These are phyloP conservation scores for Tuber calosporum DNA, from an alignment of 495 filamentous ascomycete genomes.

Conservation along the genomic window DNA sequence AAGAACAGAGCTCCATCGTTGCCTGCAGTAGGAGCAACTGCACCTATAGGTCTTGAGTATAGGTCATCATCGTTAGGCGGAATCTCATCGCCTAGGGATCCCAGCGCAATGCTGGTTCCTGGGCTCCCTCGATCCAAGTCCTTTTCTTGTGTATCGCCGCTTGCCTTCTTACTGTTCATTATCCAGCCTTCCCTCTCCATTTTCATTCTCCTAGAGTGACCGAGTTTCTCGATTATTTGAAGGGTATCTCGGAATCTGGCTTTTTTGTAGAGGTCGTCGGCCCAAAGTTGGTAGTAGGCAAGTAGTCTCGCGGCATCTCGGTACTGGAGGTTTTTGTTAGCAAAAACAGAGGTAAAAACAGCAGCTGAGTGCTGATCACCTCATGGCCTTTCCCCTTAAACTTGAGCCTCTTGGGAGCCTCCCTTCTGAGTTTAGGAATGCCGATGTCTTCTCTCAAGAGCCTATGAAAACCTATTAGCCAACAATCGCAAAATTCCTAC, in stretches of 20 bases:
- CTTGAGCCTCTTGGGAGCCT: constrained; percentile 62
- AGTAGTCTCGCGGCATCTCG: constrained; percentile 74
- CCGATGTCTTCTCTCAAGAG: constrained; percentile 66
- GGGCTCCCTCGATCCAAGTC: background rate
- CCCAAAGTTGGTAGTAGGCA: constrained; percentile 90
- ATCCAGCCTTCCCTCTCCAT: constrained; percentile 68
- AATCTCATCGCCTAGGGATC: background rate
- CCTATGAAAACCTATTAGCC: constrained; percentile 43
- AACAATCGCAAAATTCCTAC: background rate
- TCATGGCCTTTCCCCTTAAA: constrained; percentile 94
- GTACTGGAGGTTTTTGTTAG: constrained; percentile 52
- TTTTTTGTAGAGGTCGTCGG: constrained; percentile 90
- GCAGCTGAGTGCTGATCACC: constrained; percentile 46
- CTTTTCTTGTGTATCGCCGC: constrained; percentile 9
- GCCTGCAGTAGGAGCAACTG: background rate
- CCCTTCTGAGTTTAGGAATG: constrained; percentile 70
- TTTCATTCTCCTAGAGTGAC: constrained; percentile 67
- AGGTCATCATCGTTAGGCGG: constrained; percentile 26
- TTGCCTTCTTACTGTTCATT: constrained; percentile 54
- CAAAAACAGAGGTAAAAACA: constrained; percentile 2
- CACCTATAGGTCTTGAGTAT: constrained; percentile 16
- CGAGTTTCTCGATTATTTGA: constrained; percentile 85
- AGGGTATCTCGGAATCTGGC: constrained; percentile 89
- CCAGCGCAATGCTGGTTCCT: background rate
- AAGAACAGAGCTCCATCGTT: constrained; percentile 21